phyloP scores from a whole-genome alignment of 2,329 filamentous ascomycete genomes.

The Neofusicoccum parvum region DNA sequence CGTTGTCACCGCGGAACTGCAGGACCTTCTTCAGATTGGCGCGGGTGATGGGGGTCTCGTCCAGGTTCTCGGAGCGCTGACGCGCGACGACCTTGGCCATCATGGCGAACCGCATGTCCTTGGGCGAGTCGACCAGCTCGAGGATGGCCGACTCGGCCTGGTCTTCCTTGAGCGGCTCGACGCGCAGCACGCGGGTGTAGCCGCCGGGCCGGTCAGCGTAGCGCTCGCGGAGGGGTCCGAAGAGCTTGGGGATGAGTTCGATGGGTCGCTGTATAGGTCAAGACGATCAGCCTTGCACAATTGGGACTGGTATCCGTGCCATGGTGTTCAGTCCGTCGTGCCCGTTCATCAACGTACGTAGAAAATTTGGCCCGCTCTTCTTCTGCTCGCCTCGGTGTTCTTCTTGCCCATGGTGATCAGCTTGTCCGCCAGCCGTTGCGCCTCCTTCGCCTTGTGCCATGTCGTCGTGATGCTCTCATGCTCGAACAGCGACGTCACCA shows the following conservation, averaged over 20 bases:
- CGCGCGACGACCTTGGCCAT: constrained; percentile 82
- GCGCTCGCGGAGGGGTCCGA: constrained; percentile 76
- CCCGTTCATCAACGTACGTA: constrained; percentile 65
- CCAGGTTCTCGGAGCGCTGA: constrained; percentile 52
- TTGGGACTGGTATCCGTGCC: background rate
- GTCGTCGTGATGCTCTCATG: constrained; percentile 94
- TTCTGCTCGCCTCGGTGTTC: constrained; percentile 79
- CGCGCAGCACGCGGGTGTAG: constrained; percentile 91
- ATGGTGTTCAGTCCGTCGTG: background rate
- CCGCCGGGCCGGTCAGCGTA: constrained; percentile 81
- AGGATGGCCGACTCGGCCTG: constrained; percentile 89
- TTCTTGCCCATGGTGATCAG: constrained; percentile 91
- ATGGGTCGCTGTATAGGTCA: constrained; percentile 30
- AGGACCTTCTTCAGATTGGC: constrained; percentile 85
- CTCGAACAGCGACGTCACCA: constrained; percentile 91
- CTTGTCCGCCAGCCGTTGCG: constrained; percentile 90
- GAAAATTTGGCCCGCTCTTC: constrained; percentile 77
- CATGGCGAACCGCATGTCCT: constrained; percentile 92
- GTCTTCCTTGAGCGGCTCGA: constrained; percentile 85
- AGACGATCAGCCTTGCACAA: no score
- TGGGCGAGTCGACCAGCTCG: constrained; percentile 90
- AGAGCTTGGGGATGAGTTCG: constrained; percentile 79
- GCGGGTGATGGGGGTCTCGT: constrained; percentile 70
- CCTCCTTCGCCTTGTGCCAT: constrained; percentile 96
- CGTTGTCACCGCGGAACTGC: constrained; percentile 64